Conservation (phyloP, 768 basidiomycete genomes). For the Tricholoma terreum region DNA sequence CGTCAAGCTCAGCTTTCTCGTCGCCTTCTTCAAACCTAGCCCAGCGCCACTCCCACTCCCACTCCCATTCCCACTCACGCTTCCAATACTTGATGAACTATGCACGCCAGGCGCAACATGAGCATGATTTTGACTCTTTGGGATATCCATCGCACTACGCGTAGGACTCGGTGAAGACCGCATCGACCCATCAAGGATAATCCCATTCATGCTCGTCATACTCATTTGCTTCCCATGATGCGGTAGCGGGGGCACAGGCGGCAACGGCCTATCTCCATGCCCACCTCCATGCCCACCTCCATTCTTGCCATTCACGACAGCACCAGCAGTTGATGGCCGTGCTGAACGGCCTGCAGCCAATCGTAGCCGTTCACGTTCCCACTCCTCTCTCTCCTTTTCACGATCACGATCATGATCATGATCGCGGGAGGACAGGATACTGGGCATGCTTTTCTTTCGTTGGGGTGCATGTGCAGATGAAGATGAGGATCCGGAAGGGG, state of each 20-base stretch:
- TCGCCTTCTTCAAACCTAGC: slow-evolving; percentile 38
- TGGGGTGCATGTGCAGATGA: neutral
- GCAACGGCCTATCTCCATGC: slow-evolving; percentile 12
- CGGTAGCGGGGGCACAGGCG: slow-evolving; percentile 7
- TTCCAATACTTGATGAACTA: neutral
- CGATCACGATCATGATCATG: slow-evolving; percentile 7
- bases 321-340: slow-evolving; percentile 42
- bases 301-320: slow-evolving; percentile 11
- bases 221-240: neutral
- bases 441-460: slow-evolving; percentile 12
- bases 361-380: slow-evolving; percentile 1
- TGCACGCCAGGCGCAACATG: neutral
- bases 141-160: neutral
- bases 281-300: slow-evolving; percentile 4
- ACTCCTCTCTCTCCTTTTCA: slow-evolving; percentile 8
- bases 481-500: neutral
- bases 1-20: slow-evolving; percentile 67
- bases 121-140: neutral
- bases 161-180: neutral
- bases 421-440: slow-evolving; percentile 3
- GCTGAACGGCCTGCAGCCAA: slow-evolving; percentile 3
- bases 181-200: neutral
- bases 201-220: neutral
- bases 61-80: neutral
- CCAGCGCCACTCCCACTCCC: slow-evolving; percentile 12